These are phyloP conservation scores for Penicillium lividum DNA, from an alignment of 495 filamentous ascomycete genomes.

Conservation along the genomic window DNA sequence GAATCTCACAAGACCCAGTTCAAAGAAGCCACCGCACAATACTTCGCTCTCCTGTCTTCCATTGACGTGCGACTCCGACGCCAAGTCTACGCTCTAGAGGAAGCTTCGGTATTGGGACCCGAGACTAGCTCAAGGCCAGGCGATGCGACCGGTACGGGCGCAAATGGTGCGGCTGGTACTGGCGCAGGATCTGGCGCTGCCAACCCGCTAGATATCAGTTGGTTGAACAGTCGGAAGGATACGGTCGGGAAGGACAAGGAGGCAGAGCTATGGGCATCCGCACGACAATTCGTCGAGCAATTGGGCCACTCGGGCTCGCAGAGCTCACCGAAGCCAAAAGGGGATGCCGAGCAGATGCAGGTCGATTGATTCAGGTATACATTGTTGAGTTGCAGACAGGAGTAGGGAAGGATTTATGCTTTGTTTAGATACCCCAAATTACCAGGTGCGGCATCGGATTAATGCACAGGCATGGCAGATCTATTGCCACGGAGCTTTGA, in stretches of 20 bases:
- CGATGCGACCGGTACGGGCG: constrained; percentile 23
- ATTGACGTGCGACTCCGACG: constrained; percentile 70
- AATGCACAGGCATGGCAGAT: background rate
- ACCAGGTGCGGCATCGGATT: background rate
- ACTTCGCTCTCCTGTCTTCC: constrained; percentile 68
- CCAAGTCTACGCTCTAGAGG: constrained; percentile 79
- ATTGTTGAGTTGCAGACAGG: background rate
- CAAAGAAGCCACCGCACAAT: constrained; percentile 58
- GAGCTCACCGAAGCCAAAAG: constrained; percentile 16
- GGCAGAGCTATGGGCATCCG: constrained; percentile 71
- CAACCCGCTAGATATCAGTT: constrained; percentile 70
- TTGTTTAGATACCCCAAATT: constrained; percentile 35
- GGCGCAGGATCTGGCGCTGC: constrained; percentile 18
- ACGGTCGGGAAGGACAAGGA: constrained; percentile 78
- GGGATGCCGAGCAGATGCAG: constrained; percentile 8
- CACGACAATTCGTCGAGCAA: constrained; percentile 50
- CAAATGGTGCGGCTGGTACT: constrained; percentile 20
- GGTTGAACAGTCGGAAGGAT: constrained; percentile 79
- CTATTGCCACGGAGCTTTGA: background rate
- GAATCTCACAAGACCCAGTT: constrained; percentile 61
- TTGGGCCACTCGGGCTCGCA: constrained; percentile 14
- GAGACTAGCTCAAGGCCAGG: constrained; percentile 29
- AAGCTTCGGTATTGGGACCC: constrained; percentile 67
- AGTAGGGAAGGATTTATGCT: background rate
- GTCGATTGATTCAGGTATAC: constrained; percentile 7